Evolutionary conservation across 306 rosid genomes (phyloP).

Genomic region (Quillaja saponaria): DNA sequence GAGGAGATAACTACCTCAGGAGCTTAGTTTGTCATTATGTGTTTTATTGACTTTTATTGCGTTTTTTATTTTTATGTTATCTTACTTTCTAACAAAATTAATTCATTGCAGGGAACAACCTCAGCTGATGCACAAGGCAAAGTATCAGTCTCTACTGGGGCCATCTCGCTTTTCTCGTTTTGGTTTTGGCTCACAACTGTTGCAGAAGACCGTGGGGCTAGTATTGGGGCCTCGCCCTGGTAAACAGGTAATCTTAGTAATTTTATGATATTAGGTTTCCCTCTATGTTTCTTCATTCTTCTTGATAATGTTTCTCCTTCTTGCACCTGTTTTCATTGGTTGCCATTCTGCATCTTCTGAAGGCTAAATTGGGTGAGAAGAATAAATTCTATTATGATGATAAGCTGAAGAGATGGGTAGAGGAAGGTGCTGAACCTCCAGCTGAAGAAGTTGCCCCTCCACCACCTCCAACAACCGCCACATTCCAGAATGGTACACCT

Average conservation of each 20-base stretch:
- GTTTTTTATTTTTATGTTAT: conserved; percentile 22
- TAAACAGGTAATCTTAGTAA: conserved; percentile 54
- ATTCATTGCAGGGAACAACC: conserved; percentile 50
- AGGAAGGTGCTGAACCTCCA: conserved; percentile 76
- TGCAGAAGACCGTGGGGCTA: conserved; percentile 76
- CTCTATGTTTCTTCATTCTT: conserved; percentile 1
- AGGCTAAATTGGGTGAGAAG: conserved; percentile 89
- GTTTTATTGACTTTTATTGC: conserved; percentile 17
- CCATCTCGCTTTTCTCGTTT: conserved; percentile 75
- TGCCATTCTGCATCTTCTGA: conserved; percentile 30
- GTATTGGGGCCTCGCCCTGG: conserved; percentile 75
- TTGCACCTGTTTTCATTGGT: conserved; percentile 26
- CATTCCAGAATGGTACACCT: conserved; percentile 67
- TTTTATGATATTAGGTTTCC: background rate
- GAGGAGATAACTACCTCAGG: background rate
- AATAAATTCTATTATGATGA: conserved; percentile 91
- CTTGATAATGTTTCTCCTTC: conserved; percentile 17
- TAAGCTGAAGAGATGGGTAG: conserved; percentile 90
- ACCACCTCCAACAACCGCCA: conserved; percentile 73
- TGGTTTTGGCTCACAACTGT: conserved; percentile 76
- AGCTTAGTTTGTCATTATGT: conserved; percentile 13
- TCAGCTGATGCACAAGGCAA: conserved; percentile 60
- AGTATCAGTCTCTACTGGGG: conserved; percentile 51
- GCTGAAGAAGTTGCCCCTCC: conserved; percentile 73
- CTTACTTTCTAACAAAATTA: conserved; percentile 25